Base-by-base conservation (phyloP, 805 yeast genomes). In the Hanseniaspora mollemarum region DNA sequence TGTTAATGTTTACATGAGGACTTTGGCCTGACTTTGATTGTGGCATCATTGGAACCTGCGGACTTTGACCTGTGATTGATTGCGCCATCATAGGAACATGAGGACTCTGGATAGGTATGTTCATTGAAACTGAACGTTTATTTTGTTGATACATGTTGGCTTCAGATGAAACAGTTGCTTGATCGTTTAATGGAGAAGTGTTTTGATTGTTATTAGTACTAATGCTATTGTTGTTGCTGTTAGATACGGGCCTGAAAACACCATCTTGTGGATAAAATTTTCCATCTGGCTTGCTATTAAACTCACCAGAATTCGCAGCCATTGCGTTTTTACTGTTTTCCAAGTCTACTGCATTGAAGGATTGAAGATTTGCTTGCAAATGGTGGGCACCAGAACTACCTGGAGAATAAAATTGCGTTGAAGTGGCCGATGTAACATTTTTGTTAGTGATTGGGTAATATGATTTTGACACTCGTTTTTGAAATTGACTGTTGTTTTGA, bases 191-290 rank as follows among this genome's bases (percentile, higher is more conserved):
- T n/a, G n/a, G n/a, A 22, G 33, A 10, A 36, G 37, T 25, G 25
- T 29, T 2, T 54, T 15, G 43, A 36, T 36, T 57, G 60, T 25
- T 49, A 51, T 38, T 54, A 32, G 4, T 32, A 32, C 6, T 16
- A 8, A 12, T 40, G 4, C 10, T 4, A 40, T 6, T 26, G 26
- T 40, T 42, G 26, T 18, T 10, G 26, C 15, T 29, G 21, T 29
- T 42, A 6, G 44, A n/a, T 22, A 33, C 38, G 2, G 38, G 33
- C 15, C 18, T 46, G 25, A 38, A 46, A 7, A 32, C 21, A 1
- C 45, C 51, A 40, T 48, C 51, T 40, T 31, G 35, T 15, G 51
- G 45, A 16, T 48, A 48, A 18, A 29, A 48, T 21, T 48, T 48
- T 15, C 29, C 26, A 24, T 48, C 35, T 12, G 32, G 32, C 16